phyloP scores from a whole-genome alignment of 1,284 basidiomycete species.

The Schizophyllum amplum region DNA sequence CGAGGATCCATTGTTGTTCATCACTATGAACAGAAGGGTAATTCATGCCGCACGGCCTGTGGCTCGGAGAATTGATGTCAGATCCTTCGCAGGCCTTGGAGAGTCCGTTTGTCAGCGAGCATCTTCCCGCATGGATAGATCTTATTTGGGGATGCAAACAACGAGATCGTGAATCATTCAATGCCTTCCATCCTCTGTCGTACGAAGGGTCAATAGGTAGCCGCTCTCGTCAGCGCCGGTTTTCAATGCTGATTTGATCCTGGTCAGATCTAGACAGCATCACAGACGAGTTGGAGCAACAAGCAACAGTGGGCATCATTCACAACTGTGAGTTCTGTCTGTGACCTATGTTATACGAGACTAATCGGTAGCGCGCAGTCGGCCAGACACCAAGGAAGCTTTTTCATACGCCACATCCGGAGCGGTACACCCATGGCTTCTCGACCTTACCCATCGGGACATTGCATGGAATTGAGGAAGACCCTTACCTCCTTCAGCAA shows the following conservation, averaged over 20 bases:
- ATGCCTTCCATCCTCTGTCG: slow-evolving; percentile 91
- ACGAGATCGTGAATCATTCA: slow-evolving; percentile 70
- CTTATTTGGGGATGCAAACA: slow-evolving; percentile 87
- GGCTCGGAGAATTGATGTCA: not conserved
- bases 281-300: slow-evolving; percentile 78
- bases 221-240: slow-evolving; percentile 8
- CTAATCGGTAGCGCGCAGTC: slow-evolving; percentile 39
- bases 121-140: slow-evolving; percentile 90
- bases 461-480: slow-evolving; percentile 76
- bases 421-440: slow-evolving; percentile 56
- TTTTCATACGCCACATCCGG: slow-evolving; percentile 80
- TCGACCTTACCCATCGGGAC: slow-evolving; percentile 62
- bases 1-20: slow-evolving; percentile 78
- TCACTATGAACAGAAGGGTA: slow-evolving; percentile 70
- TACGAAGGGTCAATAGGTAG: slow-evolving; percentile 87
- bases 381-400: slow-evolving; percentile 88
- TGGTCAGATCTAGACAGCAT: slow-evolving; percentile 74
- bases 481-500: slow-evolving; percentile 56
- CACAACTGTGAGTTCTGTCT: slow-evolving; percentile 68
- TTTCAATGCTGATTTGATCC: not conserved
- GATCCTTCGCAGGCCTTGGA: slow-evolving; percentile 65
- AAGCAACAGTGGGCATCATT: slow-evolving; percentile 91
- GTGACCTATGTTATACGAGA: slow-evolving; percentile 4
- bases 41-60: not conserved
- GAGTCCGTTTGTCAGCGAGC: slow-evolving; percentile 81